Base-by-base conservation (phyloP, 2,329 filamentous ascomycete genomes). In the Paecilomyces formosus region DNA sequence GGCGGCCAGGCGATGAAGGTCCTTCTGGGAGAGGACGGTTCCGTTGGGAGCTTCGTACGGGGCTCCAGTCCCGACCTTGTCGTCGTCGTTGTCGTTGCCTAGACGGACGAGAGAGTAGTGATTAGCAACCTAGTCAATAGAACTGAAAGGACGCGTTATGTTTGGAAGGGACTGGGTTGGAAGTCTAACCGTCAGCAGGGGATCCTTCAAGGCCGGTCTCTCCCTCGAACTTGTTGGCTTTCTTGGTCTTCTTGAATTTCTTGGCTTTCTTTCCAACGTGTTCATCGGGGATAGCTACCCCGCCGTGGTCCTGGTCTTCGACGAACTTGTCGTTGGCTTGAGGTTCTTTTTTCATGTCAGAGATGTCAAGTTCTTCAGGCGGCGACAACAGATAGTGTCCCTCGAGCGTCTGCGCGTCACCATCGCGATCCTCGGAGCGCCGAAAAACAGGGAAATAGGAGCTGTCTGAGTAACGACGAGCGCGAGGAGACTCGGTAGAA, bases 1-100 rank as follows among this genome's bases (percentile, higher is more conserved):
- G 11, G 11, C 24, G n/a, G 55, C 15, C 45, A 58, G 54, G n/a
- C 53, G 13, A 3, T 49, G 15, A 11, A 63, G 56, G 21, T 60
- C 58, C 15, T 53, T 18, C 35, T 15, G 7, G 11, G 54, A 55
- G 24, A 63, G 24, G 35, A 58, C 33, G 11, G 35, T 30, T 6
- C 61, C 61, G 31, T 58, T 63, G 3, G 61, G 61, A 30, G 60
- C 54, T 22, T 55, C 31, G 45, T 61, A 63, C n/a, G n/a, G n/a
- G 45, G 21, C 24, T 26, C 24, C 24, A 24, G 8, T 35, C 22
- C 52, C 26, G 24, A 26, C 35, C 24, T 18, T 12, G 9, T 49
- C 33, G 24, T 21, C 50, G 24, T 45, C 21, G 13, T 56, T 26
- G 50, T 13, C 9, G 50, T 28, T 52, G 8, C 21, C 50, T 28